Evolutionary conservation across 768 basidiomycete species (phyloP), one percentile per base, ranked within the genome.

Genomic region (Lentinula raphanica): DNA sequence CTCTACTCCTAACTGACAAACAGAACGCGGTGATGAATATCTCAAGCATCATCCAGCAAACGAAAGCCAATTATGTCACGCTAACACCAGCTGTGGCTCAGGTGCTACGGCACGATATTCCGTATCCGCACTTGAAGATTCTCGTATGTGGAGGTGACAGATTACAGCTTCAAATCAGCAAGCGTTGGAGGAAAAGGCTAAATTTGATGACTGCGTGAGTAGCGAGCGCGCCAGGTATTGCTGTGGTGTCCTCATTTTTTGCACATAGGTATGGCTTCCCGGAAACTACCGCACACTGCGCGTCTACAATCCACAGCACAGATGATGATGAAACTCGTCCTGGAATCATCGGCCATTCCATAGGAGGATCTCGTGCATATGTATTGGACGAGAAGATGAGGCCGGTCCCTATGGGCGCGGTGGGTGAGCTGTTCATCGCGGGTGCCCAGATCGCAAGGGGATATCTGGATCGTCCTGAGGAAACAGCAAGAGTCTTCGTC

Each of bases 341-440:
- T 50, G 49, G 21, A 7, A 19, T 44, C n/a, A 49, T 58, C 15
- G 57, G 57, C n/a, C 44, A 35, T 51, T 49, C 57, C 15, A 2
- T 58, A 6, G 48, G 44, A 23, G 36, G n/a, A 5, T 50, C 29
- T 1, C 25, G n/a, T 12, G 46, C 19, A n/a, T 49, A 49, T 23
- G 27, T 49, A 7, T 12, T 49, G 25, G 46, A 49, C 17, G 5
- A 28, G 12, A 19, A 49, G 8, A 49, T 49, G 46, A 13, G 12
- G 11, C 46, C 23, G 15, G 46, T 49, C 19, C 46, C 46, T 12
- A 49, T 49, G 39, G 39, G 39, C 15, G 39, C 39, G 15, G 54
- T 71, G 1, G 70, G 71, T 23, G 63, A 65, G 42, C 38, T 67
- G n/a, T 66, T 54, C 49, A 60, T 68, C 40, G 66, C 64, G 27